Percentiles rank a stretch among this genome's conserved stretches.
These are phyloP conservation scores for Psidium friedrichsthalianum DNA, from an alignment of 345 rosid species.

Conservation along the genomic window DNA sequence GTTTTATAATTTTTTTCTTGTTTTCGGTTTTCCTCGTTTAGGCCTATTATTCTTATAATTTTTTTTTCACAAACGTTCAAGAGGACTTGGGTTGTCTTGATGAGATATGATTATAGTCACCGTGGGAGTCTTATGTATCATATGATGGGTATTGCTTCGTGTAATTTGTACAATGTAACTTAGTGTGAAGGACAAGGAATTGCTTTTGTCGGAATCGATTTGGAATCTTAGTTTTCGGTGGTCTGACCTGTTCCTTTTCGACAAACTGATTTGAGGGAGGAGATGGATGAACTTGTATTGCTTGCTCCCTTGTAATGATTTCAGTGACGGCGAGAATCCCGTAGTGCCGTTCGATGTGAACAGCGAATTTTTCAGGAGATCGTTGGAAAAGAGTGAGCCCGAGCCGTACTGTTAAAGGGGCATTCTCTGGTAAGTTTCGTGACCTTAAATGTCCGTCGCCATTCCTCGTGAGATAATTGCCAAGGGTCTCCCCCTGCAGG, in stretches of 20 bases:
- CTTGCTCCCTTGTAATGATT: neutral
- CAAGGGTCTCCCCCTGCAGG: neutral
- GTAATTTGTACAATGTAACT: slow-evolving; percentile 25
- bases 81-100: slow-evolving; percentile 15
- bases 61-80: neutral
- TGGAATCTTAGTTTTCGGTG: neutral
- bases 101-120: slow-evolving; percentile 14
- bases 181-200: slow-evolving; percentile 23
- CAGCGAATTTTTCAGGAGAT: neutral
- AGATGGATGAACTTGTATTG: neutral
- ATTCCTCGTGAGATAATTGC: neutral
- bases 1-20: slow-evolving; percentile 11
- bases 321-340: neutral
- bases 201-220: neutral
- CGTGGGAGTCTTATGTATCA: slow-evolving; percentile 37
- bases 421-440: neutral
- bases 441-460: neutral
- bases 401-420: neutral
- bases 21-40: slow-evolving; percentile 1
- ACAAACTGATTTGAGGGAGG: neutral
- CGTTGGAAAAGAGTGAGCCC: neutral
- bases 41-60: slow-evolving; percentile 14
- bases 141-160: slow-evolving; percentile 22
- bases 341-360: neutral
- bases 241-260: neutral